Evolutionary conservation across 441 rosid genomes (phyloP).

Genomic region (Sinapis alba): DNA sequence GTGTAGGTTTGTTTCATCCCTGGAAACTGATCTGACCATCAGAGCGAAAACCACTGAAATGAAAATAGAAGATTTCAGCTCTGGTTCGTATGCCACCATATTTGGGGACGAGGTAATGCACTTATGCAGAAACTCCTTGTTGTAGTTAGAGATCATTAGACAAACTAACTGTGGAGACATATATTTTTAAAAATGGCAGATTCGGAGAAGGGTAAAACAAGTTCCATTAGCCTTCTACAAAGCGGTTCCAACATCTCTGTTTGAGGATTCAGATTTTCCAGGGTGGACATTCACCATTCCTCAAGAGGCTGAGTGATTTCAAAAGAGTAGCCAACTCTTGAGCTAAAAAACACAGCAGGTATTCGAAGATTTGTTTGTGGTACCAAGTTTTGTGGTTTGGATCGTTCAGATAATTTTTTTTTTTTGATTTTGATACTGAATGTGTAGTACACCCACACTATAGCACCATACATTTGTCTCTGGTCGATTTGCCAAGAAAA

Average conservation of each 20-base stretch:
- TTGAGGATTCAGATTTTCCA: constrained; percentile 69
- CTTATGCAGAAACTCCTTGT: background rate
- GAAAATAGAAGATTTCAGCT: constrained; percentile 71
- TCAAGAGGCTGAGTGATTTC: constrained; percentile 36
- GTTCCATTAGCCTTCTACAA: constrained; percentile 86
- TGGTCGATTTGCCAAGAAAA: background rate
- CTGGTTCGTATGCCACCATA: constrained; percentile 89
- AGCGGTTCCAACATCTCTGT: constrained; percentile 62
- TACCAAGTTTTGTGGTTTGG: constrained; percentile 25
- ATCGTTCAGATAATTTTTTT: background rate
- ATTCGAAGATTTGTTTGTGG: background rate
- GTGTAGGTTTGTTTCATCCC: constrained; percentile 72
- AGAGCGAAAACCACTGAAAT: constrained; percentile 81
- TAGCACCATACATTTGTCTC: background rate
- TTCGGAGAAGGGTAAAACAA: constrained; percentile 84
- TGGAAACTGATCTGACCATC: constrained; percentile 86
- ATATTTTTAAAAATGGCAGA: constrained; percentile 47
- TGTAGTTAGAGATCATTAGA: background rate
- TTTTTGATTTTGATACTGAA: constrained; percentile 8
- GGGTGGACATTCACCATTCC: constrained; percentile 70
- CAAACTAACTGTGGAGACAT: constrained; percentile 21
- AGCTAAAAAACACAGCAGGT: constrained; percentile 44
- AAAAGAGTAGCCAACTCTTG: constrained; percentile 7
- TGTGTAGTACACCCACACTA: background rate
- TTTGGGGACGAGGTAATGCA: constrained; percentile 87